Conservation (phyloP, 164 flowering plant species). For the Nymphaea thermarum region DNA sequence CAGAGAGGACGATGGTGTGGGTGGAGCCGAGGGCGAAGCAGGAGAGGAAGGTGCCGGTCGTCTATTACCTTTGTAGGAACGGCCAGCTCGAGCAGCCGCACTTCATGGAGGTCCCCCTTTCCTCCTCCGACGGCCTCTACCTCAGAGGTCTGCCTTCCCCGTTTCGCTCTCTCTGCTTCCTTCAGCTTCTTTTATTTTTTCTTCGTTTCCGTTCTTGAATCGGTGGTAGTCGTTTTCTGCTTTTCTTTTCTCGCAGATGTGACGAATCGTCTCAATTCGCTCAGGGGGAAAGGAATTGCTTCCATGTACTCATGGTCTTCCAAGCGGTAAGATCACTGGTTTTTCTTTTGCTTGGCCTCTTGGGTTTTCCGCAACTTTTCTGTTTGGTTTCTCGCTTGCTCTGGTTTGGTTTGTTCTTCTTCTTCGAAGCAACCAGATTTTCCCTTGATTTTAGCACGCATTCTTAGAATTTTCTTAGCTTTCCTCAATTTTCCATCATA, state of each 20-base stretch:
- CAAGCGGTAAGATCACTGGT: slow-evolving; percentile 25
- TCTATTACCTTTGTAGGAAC: slow-evolving; percentile 70
- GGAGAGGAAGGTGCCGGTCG: slow-evolving; percentile 51
- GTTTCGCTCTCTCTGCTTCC: not conserved
- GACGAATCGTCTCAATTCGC: slow-evolving; percentile 48
- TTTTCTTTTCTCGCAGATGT: slow-evolving; percentile 45
- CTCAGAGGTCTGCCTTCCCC: slow-evolving; percentile 39
- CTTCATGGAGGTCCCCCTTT: slow-evolving; percentile 86
- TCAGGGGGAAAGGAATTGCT: slow-evolving; percentile 84
- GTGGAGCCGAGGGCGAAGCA: slow-evolving; percentile 14
- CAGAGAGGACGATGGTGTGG: slow-evolving; percentile 32
- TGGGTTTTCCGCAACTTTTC: not conserved
- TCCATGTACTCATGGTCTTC: slow-evolving; percentile 84
- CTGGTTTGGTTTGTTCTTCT: not conserved
- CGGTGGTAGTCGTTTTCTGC: not conserved
- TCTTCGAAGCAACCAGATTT: not conserved
- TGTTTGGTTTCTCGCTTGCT: not conserved
- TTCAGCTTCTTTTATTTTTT: not conserved
- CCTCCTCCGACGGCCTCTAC: slow-evolving; percentile 61
- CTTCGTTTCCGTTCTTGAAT: not conserved
- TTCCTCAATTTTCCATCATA: not conserved
- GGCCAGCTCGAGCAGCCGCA: slow-evolving; percentile 96
- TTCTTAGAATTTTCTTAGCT: no score
- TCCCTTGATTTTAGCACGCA: not conserved
- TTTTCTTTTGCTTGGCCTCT: not conserved